Conservation (phyloP, 2,329 filamentous ascomycete genomes). For the Colletotrichum phormii region DNA sequence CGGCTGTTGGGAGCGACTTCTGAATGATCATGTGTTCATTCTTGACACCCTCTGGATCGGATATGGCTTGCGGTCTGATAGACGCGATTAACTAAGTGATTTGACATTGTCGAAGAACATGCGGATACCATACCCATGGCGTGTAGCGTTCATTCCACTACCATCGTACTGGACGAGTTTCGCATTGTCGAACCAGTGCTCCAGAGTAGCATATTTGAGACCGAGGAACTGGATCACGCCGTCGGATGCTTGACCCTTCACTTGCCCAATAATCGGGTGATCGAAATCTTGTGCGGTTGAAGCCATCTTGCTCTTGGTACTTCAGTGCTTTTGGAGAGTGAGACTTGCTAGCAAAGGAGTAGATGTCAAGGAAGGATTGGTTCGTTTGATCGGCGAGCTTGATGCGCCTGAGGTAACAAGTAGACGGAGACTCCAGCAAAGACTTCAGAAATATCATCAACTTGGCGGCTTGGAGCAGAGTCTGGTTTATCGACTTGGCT, state of each 20-base stretch:
- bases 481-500: not conserved
- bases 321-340: too few relatives aligned
- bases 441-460: not conserved
- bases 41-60: slow-evolving; percentile 53
- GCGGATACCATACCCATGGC: slow-evolving; percentile 45
- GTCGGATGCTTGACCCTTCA: not conserved
- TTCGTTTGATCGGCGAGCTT: not conserved
- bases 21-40: slow-evolving; percentile 62
- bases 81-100: not conserved
- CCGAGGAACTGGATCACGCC: slow-evolving; percentile 40
- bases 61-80: slow-evolving; percentile 50
- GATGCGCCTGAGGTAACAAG: not conserved
- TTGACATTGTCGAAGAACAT: not conserved
- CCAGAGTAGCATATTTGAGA: slow-evolving; percentile 40
- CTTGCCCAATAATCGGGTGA: slow-evolving; percentile 22
- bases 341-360: not conserved
- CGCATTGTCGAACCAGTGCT: slow-evolving; percentile 37
- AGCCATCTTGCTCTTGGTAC: not conserved
- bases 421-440: not conserved
- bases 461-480: too few relatives aligned
- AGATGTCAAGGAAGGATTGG: not conserved
- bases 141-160: slow-evolving; percentile 44
- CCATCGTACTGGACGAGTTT: slow-evolving; percentile 26
- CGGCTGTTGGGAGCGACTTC: slow-evolving; percentile 52
- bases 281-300: not conserved